Conservation (phyloP, 2,329 filamentous ascomycete genomes). For the Arthrocladium fulminans region DNA sequence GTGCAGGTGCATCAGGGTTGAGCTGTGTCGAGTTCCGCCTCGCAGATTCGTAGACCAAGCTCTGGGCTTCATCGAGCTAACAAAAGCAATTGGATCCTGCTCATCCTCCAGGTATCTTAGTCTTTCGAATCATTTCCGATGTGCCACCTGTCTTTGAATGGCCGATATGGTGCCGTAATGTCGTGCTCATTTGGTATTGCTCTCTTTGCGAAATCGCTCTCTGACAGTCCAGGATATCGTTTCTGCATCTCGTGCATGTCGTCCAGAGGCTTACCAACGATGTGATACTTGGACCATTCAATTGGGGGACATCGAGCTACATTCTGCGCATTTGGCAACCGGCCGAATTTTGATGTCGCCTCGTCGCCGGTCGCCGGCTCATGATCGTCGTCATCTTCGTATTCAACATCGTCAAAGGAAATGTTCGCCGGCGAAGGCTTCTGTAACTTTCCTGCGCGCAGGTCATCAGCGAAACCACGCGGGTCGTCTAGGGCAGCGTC, state of each 20-base stretch:
- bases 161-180: conserved; percentile 52
- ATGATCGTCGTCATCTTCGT: conserved; percentile 26
- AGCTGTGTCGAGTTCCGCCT: not conserved
- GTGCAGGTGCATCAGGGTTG: no score
- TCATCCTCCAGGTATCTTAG: not conserved
- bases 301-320: conserved; percentile 79
- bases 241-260: conserved; percentile 75
- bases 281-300: conserved; percentile 89
- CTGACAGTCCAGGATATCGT: conserved; percentile 45
- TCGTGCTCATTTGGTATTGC: conserved; percentile 40
- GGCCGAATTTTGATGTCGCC: conserved; percentile 44
- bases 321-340: conserved; percentile 68
- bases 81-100: not conserved
- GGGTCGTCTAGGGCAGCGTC: conserved; percentile 62
- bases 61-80: not conserved
- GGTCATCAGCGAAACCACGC: conserved; percentile 59
- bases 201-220: conserved; percentile 21
- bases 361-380: conserved; percentile 15
- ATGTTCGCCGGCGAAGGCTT: conserved; percentile 22
- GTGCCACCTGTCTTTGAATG: conserved; percentile 47
- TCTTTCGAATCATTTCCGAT: not conserved
- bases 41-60: not conserved
- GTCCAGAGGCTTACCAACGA: conserved; percentile 78
- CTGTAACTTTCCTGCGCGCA: conserved; percentile 54
- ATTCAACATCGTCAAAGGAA: conserved; percentile 25